phyloP scores from a whole-genome alignment of 2,329 filamentous ascomycete species.

The Penicillium sp. region DNA sequence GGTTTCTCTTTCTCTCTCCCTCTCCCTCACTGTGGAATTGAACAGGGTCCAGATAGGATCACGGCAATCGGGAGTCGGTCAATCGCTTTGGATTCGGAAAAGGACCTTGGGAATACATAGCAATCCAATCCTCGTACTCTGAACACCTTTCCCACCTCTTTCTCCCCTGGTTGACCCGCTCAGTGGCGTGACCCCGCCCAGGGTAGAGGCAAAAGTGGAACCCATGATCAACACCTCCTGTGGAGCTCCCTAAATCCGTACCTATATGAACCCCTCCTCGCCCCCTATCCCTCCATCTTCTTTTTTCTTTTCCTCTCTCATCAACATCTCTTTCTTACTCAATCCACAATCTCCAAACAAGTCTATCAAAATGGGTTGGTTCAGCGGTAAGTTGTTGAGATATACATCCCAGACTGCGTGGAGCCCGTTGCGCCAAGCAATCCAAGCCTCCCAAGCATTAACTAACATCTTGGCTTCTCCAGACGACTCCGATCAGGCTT shows the following conservation, averaged over 20 bases:
- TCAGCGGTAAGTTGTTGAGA: slow-evolving; percentile 17
- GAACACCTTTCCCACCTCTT: background rate
- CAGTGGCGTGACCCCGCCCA: slow-evolving; percentile 1
- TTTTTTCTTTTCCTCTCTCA: background rate
- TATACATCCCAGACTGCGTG: background rate
- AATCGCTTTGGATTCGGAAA: background rate
- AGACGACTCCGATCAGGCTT: slow-evolving; percentile 51
- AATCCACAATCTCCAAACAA: background rate
- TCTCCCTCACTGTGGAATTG: background rate
- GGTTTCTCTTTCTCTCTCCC: background rate
- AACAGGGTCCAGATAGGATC: background rate
- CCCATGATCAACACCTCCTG: background rate
- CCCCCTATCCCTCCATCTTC: slow-evolving; percentile 1
- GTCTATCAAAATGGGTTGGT: slow-evolving; percentile 27
- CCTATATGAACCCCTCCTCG: slow-evolving; percentile 1
- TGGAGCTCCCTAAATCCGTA: background rate
- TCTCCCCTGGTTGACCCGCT: background rate
- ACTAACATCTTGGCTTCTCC: slow-evolving; percentile 3
- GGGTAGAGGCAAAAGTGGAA: background rate
- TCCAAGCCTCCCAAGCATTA: background rate
- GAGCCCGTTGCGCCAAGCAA: background rate
- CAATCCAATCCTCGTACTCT: background rate
- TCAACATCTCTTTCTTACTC: background rate
- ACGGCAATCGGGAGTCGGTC: background rate
- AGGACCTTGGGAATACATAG: background rate